phyloP scores from a whole-genome alignment of 2,329 filamentous ascomycete genomes.

The Paecilomyces dactylethromorphus region DNA sequence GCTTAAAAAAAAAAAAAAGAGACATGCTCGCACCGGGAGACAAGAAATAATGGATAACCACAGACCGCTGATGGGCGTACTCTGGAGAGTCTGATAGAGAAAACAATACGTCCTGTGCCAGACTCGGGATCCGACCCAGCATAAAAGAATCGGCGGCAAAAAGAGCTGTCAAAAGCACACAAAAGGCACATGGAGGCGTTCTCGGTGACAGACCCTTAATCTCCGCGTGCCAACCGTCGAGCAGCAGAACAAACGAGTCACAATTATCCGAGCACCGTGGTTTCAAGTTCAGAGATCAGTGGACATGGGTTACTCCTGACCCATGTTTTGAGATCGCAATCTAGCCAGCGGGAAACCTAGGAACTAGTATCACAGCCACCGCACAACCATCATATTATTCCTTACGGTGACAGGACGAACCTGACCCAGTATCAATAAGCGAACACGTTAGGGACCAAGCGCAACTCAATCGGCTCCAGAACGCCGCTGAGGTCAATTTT shows the following conservation, averaged over 20 bases:
- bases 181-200: not conserved
- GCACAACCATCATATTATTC: not conserved
- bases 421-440: not conserved
- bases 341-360: not conserved
- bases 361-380: constrained; percentile 1
- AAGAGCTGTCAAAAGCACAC: not conserved
- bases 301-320: not conserved
- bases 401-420: not conserved
- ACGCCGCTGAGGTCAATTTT: not conserved
- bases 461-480: not conserved
- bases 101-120: not conserved
- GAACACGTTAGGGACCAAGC: not conserved
- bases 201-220: not conserved
- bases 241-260: not conserved
- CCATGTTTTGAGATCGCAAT: not conserved
- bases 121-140: too few relatives aligned
- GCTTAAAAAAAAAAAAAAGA: not conserved
- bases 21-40: not conserved
- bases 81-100: not conserved
- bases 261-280: not conserved
- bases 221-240: not conserved
- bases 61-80: not conserved
- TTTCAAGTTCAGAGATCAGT: not conserved
- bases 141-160: not conserved
- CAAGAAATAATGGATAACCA: not conserved